phyloP scores from a whole-genome alignment of 306 rosid species.

The Malus asiatica region DNA sequence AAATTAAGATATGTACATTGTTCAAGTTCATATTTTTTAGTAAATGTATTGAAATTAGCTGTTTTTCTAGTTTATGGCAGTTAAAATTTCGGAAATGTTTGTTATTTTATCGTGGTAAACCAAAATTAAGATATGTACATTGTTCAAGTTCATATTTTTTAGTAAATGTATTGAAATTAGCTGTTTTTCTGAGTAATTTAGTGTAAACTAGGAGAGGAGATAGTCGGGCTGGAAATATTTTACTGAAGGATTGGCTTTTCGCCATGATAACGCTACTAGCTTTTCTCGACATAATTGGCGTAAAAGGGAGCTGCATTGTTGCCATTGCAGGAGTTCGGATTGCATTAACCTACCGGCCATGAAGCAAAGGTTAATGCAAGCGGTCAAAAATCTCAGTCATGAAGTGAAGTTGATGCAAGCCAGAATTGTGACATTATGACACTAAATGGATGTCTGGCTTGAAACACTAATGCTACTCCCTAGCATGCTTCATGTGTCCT shows the following conservation, averaged over 20 bases:
- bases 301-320: not conserved
- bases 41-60: not conserved
- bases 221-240: not conserved
- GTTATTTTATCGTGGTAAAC: not conserved
- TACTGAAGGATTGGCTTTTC: not conserved
- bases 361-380: not conserved
- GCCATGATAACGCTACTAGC: not conserved
- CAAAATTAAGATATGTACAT: not conserved
- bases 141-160: not conserved
- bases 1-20: not conserved
- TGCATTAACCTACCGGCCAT: not conserved
- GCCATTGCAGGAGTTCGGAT: not conserved
- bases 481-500: not conserved
- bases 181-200: not conserved
- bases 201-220: not conserved
- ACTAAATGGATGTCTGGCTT: too few species aligned
- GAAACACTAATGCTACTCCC: not conserved
- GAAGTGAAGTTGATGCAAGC: not conserved
- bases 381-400: too few species aligned
- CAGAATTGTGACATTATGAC: not conserved
- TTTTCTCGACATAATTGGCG: not conserved
- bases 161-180: not conserved
- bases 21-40: not conserved
- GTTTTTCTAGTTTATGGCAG: not conserved
- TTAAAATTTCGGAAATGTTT: not conserved